Conservation (phyloP, 2,329 filamentous ascomycete species). For the Fusarium devonianum region DNA sequence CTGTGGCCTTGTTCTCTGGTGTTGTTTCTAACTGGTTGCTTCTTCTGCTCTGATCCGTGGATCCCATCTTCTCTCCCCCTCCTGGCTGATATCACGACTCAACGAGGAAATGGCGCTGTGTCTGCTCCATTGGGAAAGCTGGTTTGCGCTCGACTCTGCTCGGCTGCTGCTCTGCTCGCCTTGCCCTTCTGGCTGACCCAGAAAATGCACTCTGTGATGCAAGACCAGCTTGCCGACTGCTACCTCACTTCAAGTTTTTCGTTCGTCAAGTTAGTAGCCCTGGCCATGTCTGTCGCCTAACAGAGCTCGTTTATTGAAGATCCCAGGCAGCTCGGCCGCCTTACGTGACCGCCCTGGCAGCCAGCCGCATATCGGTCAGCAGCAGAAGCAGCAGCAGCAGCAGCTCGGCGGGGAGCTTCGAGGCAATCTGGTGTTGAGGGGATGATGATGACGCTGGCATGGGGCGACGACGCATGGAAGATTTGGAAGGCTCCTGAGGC, state of each 20-base stretch:
- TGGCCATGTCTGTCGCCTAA: slow-evolving; percentile 10
- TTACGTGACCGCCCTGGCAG: slow-evolving; percentile 21
- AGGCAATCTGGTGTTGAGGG: slow-evolving; percentile 31
- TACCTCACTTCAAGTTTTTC: slow-evolving; percentile 12
- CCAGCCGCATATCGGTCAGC: slow-evolving; percentile 16
- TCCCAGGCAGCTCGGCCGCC: slow-evolving; percentile 5
- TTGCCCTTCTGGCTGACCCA: slow-evolving; percentile 14
- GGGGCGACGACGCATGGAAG: slow-evolving; percentile 35
- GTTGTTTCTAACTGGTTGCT: slow-evolving; percentile 3
- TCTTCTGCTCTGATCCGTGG: slow-evolving; percentile 17
- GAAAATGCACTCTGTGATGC: slow-evolving; percentile 13
- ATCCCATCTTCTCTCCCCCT: slow-evolving; percentile 1
- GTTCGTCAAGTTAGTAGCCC: slow-evolving; percentile 4
- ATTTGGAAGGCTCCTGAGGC: slow-evolving; percentile 12
- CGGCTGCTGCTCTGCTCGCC: slow-evolving; percentile 13
- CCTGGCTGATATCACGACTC: slow-evolving; percentile 13
- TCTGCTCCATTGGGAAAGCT: slow-evolving; percentile 15
- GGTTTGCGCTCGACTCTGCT: slow-evolving; percentile 6
- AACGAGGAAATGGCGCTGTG: slow-evolving; percentile 17
- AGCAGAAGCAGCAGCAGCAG: slow-evolving; percentile 5
- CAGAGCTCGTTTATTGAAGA: slow-evolving; percentile 6
- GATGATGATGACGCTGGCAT: slow-evolving; percentile 41
- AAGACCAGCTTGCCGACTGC: slow-evolving; percentile 24
- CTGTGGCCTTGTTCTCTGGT: slow-evolving; percentile 26
- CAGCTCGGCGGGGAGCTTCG: slow-evolving; percentile 27